A percentile compares a stretch with the other conserved stretches of the same genome.
phyloP scores from a whole-genome alignment of 2,329 filamentous ascomycete species.

The Colletotrichum ledebouriae region DNA sequence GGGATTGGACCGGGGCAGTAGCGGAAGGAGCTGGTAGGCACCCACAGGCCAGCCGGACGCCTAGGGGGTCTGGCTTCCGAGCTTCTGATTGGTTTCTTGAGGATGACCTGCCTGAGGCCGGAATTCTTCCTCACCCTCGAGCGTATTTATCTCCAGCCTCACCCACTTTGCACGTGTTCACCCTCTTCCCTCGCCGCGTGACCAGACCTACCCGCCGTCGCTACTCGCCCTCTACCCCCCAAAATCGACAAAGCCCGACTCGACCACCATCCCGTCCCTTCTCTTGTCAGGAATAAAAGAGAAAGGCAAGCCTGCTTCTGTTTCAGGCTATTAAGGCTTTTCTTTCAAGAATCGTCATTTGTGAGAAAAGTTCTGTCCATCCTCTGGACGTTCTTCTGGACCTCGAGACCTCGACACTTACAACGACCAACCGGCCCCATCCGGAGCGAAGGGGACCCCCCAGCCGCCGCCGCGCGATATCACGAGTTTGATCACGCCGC shows the following conservation, averaged over 20 bases:
- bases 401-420: slow-evolving; percentile 30
- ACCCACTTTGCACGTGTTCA: slow-evolving; percentile 58
- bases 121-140: slow-evolving; percentile 26
- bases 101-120: slow-evolving; percentile 39
- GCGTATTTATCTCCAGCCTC: slow-evolving; percentile 54
- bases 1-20: slow-evolving; percentile 41
- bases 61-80: slow-evolving; percentile 31
- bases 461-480: slow-evolving; percentile 56
- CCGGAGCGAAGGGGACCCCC: slow-evolving; percentile 25
- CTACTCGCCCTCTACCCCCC: slow-evolving; percentile 15
- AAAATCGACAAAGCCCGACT: slow-evolving; percentile 33
- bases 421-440: slow-evolving; percentile 39
- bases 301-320: slow-evolving; percentile 32
- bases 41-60: slow-evolving; percentile 23
- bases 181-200: slow-evolving; percentile 55
- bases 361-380: slow-evolving; percentile 25
- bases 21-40: slow-evolving; percentile 29
- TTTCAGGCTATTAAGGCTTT: slow-evolving; percentile 7
- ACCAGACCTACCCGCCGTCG: slow-evolving; percentile 46
- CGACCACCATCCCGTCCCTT: slow-evolving; percentile 24
- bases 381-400: background rate
- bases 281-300: slow-evolving; percentile 32
- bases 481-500: slow-evolving; percentile 62
- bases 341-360: slow-evolving; percentile 34
- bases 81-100: slow-evolving; percentile 34